Base-by-base conservation (phyloP, 164 flowering plant genomes). In the Houttuynia cordata region DNA sequence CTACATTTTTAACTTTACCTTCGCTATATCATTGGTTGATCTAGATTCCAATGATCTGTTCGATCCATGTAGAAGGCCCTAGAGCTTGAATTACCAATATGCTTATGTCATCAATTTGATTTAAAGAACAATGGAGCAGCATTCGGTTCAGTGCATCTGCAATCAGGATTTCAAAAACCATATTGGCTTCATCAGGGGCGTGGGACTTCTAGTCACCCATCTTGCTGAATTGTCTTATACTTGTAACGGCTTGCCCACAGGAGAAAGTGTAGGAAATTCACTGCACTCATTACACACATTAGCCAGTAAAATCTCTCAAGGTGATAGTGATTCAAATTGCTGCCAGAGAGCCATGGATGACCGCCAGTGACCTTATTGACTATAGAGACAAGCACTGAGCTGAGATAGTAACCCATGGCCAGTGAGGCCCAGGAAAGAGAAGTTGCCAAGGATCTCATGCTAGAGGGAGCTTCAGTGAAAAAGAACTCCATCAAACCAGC, bases 401-500 rank as follows among this genome's bases (percentile, higher is more conserved):
- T 91, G 39, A 91, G 73, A 68, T 81, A 88, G 68, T 85, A 88
- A 5, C 98, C 98, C 80, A 87, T 77, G 7, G 96, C 87, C 59
- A 87, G 51, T 15, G 95, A 88, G 0, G 89, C 82, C 83, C 86
- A 88, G 0, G 94, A 83, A n/a, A 88, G 88, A 8, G 98, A 66
- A 0, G 87, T 88, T n/a, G 95, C 91, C 62, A 91, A 66, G 8
- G 92, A 85, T 67, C 87, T 83, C 96, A 88, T 82, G 71, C 82
- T 81, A 17, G 45, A 53, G 9, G 95, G 98, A 8, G 98, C 95
- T 66, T 91, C 96, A 0, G 92, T 80, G 82, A 85, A 91, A 81
- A 88, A 86, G 70, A 91, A 91, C 21, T 91, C 96, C 79, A 88
- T 61, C 70, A 85, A 65, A 1, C 98, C 98, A 0, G 91, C 95